Evolutionary conservation across 2,329 filamentous ascomycete genomes (phyloP).

Genomic region (Colletotrichum liaoningense): DNA sequence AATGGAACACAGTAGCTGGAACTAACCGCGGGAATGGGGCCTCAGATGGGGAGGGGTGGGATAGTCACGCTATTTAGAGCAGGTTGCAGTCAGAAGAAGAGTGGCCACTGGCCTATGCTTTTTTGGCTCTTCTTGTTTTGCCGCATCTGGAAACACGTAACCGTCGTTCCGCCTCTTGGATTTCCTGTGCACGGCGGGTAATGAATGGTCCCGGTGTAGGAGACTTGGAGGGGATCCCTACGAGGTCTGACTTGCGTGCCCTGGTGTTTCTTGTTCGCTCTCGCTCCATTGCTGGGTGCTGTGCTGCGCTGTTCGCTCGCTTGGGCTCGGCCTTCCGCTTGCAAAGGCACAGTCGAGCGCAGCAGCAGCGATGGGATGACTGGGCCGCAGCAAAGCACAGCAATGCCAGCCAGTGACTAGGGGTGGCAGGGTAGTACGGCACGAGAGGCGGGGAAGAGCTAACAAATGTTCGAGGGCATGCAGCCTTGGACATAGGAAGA

Average conservation of each 20-base stretch:
- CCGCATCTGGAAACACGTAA: conserved; percentile 32
- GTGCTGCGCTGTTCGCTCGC: background rate
- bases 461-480: too few relatives aligned
- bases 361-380: conserved; percentile 11
- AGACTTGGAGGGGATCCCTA: too few relatives aligned
- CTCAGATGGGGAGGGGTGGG: background rate
- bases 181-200: background rate
- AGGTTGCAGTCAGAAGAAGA: conserved; percentile 5
- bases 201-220: background rate
- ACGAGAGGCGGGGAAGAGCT: background rate
- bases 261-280: conserved; percentile 4
- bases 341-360: conserved; percentile 12
- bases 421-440: background rate
- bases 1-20: background rate
- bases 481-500: background rate
- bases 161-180: conserved; percentile 13
- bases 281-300: conserved; percentile 3
- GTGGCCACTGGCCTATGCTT: conserved; percentile 34
- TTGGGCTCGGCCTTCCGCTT: conserved; percentile 21
- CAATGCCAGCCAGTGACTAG: conserved; percentile 4
- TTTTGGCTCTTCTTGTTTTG: conserved; percentile 4
- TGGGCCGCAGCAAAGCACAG: conserved; percentile 19
- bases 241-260: background rate
- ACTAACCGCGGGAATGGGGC: background rate
- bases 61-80: conserved; percentile 30